Percentiles rank a stretch among this genome's conserved stretches.
Conservation (phyloP, 768 basidiomycete species). For the Gautieria morchelliformis region DNA sequence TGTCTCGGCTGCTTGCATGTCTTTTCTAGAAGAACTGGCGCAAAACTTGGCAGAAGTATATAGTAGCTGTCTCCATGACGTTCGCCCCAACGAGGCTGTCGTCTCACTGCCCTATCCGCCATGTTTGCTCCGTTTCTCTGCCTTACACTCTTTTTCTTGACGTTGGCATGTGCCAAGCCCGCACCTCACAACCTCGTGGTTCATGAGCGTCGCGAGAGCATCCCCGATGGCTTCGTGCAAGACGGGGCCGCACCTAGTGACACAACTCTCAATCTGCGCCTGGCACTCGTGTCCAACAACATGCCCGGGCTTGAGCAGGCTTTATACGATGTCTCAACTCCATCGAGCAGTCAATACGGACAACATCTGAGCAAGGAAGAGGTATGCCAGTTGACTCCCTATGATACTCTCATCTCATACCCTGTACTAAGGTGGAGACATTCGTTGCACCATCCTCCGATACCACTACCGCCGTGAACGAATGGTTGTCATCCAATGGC, state of each 20-base stretch:
- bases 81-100: too few species aligned
- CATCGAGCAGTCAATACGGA: constrained; percentile 12
- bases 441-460: constrained; percentile 18
- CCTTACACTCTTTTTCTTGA: not conserved
- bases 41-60: too few species aligned
- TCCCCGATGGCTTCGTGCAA: not conserved
- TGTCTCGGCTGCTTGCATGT: too few species aligned
- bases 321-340: constrained; percentile 36
- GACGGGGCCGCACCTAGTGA: constrained; percentile 12
- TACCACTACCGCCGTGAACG: constrained; percentile 16
- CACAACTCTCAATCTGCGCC: constrained; percentile 20
- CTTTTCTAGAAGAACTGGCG: too few species aligned
- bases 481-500: too few species aligned
- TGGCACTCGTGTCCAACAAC: constrained; percentile 38
- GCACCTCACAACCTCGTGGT: not conserved
- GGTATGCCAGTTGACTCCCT: constrained; percentile 8
- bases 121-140: not conserved
- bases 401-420: not conserved
- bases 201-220: constrained; percentile 1
- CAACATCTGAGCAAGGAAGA: constrained; percentile 17
- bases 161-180: not conserved
- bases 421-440: constrained; percentile 15
- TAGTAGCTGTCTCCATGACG: too few species aligned
- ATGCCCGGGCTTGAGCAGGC: constrained; percentile 32
- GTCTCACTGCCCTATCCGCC: not conserved